phyloP scores from a whole-genome alignment of 805 yeast species.

The Teunomyces kruisii region DNA sequence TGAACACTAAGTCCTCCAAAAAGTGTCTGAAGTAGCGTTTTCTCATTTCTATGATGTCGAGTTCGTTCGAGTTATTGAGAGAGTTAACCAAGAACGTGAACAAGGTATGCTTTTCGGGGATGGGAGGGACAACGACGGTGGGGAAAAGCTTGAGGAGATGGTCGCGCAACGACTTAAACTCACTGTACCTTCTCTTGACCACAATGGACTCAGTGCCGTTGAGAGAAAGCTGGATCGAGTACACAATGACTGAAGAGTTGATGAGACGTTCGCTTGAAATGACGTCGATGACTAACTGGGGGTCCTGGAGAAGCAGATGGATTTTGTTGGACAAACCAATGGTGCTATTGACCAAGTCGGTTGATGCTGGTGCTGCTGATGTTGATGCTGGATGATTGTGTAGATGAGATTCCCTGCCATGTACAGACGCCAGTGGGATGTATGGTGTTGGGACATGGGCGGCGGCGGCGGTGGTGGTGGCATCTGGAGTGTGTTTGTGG shows the following conservation, averaged over 20 bases:
- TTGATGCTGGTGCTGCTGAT: neutral
- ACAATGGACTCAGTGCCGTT: conserved; percentile 19
- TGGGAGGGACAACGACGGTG: conserved; percentile 41
- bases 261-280: conserved; percentile 34
- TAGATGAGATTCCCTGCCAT: too few relatives aligned
- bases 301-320: conserved; percentile 26
- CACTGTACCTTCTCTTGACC: conserved; percentile 44
- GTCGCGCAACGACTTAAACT: conserved; percentile 44
- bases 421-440: too few relatives aligned
- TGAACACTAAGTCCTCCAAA: conserved; percentile 37
- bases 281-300: conserved; percentile 29
- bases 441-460: neutral
- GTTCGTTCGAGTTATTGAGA: conserved; percentile 36
- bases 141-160: conserved; percentile 38
- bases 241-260: conserved; percentile 38
- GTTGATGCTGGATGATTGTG: neutral
- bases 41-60: conserved; percentile 46
- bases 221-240: conserved; percentile 30
- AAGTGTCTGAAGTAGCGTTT: conserved; percentile 46
- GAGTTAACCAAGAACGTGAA: conserved; percentile 42
- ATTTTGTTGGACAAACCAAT: conserved; percentile 32
- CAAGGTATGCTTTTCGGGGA: conserved; percentile 49
- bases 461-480: neutral
- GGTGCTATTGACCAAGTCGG: conserved; percentile 28
- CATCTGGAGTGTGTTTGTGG: conserved; percentile 8